These are phyloP conservation scores for Chaetothyriales sp. DNA, from an alignment of 2,329 filamentous ascomycete species.

Conservation along the genomic window DNA sequence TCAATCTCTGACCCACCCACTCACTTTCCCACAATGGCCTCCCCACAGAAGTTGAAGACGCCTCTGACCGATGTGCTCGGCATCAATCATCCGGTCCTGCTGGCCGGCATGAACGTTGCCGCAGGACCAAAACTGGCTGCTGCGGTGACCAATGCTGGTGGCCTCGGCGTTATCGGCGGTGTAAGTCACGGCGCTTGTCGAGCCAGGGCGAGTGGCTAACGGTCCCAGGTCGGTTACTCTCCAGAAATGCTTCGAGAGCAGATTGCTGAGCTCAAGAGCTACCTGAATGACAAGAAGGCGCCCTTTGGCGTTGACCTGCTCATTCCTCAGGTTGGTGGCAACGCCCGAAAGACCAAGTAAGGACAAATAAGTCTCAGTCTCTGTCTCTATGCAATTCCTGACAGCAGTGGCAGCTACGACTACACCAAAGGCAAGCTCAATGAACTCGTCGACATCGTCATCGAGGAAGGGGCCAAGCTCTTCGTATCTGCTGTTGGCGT, in stretches of 20 bases:
- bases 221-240: slow-evolving; percentile 51
- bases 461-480: slow-evolving; percentile 75
- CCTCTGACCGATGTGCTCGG: slow-evolving; percentile 88
- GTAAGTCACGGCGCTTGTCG: slow-evolving; percentile 26
- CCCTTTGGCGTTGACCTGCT: slow-evolving; percentile 91
- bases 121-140: slow-evolving; percentile 92
- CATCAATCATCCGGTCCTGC: slow-evolving; percentile 90
- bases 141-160: slow-evolving; percentile 91
- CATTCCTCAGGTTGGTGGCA: slow-evolving; percentile 86
- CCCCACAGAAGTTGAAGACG: slow-evolving; percentile 71
- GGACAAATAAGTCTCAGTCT: slow-evolving; percentile 6
- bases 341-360: slow-evolving; percentile 85
- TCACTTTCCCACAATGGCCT: slow-evolving; percentile 13
- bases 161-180: slow-evolving; percentile 90
- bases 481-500: slow-evolving; percentile 97
- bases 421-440: slow-evolving; percentile 98
- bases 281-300: slow-evolving; percentile 74
- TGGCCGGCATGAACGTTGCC: slow-evolving; percentile 98
- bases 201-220: background rate
- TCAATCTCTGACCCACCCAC: background rate
- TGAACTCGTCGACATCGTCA: slow-evolving; percentile 80
- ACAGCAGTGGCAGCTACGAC: slow-evolving; percentile 57
- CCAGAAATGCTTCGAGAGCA: slow-evolving; percentile 95
- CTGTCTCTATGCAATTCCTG: slow-evolving; percentile 7
- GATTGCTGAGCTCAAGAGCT: slow-evolving; percentile 83